phyloP scores from a whole-genome alignment of 2,329 filamentous ascomycete species.

The Arthrinium phaeospermum region DNA sequence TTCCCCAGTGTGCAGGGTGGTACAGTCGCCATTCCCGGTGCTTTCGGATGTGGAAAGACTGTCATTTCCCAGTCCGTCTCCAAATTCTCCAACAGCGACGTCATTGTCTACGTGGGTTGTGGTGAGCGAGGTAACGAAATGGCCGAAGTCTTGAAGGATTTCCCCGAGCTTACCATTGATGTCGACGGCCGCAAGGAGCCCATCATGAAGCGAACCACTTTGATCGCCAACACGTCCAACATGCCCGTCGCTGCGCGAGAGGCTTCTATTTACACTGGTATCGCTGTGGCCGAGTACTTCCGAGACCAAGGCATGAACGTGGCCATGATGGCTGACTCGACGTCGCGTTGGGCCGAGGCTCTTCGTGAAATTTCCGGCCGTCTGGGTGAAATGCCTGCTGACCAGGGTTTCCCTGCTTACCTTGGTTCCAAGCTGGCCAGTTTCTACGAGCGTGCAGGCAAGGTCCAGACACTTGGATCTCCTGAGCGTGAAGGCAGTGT shows the following conservation, averaged over 20 bases:
- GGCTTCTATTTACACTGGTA: slow-evolving; percentile 97
- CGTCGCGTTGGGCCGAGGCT: slow-evolving; percentile 97
- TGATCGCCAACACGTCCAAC: slow-evolving; percentile 99
- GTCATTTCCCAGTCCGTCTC: slow-evolving; percentile 98
- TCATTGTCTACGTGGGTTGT: slow-evolving; percentile 95
- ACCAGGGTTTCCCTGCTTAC: slow-evolving; percentile 99
- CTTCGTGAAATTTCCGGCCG: slow-evolving; percentile 98
- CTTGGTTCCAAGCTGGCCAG: slow-evolving; percentile 95
- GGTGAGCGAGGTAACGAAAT: slow-evolving; percentile 97
- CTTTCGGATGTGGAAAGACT: slow-evolving; percentile 98
- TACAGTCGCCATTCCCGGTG: slow-evolving; percentile 96
- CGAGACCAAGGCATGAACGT: slow-evolving; percentile 96
- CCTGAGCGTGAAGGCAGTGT: slow-evolving; percentile 90
- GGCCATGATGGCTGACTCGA: slow-evolving; percentile 99
- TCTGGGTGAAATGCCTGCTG: slow-evolving; percentile 98
- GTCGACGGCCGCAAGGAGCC: slow-evolving; percentile 94
- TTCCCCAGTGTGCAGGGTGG: slow-evolving; percentile 97
- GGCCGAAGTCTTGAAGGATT: slow-evolving; percentile 99
- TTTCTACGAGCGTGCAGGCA: slow-evolving; percentile 98
- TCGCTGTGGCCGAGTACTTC: slow-evolving; percentile 96
- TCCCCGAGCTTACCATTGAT: slow-evolving; percentile 95
- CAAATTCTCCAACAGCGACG: slow-evolving; percentile 99
- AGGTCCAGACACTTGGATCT: slow-evolving; percentile 83
- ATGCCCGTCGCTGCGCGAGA: slow-evolving; percentile 99
- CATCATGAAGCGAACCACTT: slow-evolving; percentile 99